Evolutionary conservation across 768 basidiomycete species (phyloP).

Genomic region (Leccinum olivaceopallidum): DNA sequence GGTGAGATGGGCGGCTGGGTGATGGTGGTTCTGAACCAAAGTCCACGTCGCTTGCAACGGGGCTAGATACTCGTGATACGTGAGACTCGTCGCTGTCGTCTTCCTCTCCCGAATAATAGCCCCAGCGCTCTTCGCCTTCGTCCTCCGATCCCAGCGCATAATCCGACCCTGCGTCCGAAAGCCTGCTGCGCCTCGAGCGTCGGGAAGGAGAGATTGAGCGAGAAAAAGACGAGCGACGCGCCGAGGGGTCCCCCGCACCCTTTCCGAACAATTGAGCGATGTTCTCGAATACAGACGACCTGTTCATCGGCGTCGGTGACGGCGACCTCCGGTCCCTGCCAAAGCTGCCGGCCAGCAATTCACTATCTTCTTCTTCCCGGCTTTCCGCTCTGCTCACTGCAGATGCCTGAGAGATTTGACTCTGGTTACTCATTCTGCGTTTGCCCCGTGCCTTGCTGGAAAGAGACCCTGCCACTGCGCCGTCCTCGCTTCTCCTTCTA

Average conservation of each 20-base stretch:
- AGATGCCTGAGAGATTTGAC: conserved; percentile 39
- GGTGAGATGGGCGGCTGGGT: conserved; percentile 40
- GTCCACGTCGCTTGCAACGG: conserved; percentile 56
- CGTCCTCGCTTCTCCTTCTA: conserved; percentile 54
- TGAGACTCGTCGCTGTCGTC: conserved; percentile 46
- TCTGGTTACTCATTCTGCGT: conserved; percentile 49
- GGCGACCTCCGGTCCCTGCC: conserved; percentile 35
- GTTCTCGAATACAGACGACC: conserved; percentile 56
- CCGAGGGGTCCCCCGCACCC: conserved; percentile 40
- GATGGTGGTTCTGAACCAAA: conserved; percentile 75
- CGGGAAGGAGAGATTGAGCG: conserved; percentile 51
- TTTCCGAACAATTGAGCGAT: conserved; percentile 68
- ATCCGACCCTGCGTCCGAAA: conserved; percentile 46
- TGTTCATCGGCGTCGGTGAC: conserved; percentile 40
- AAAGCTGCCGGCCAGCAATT: conserved; percentile 28
- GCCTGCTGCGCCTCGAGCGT: conserved; percentile 48
- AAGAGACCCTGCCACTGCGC: conserved; percentile 20
- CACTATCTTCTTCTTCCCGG: conserved; percentile 39
- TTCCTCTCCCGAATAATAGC: conserved; percentile 86
- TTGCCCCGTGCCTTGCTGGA: conserved; percentile 31
- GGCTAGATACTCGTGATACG: conserved; percentile 21
- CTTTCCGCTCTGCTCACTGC: conserved; percentile 39
- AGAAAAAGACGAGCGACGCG: conserved; percentile 56
- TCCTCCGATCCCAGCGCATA: conserved; percentile 55
- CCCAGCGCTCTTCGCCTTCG: conserved; percentile 80